Base-by-base conservation (phyloP, 2,329 filamentous ascomycete genomes). In the Coniochaeta sp. region DNA sequence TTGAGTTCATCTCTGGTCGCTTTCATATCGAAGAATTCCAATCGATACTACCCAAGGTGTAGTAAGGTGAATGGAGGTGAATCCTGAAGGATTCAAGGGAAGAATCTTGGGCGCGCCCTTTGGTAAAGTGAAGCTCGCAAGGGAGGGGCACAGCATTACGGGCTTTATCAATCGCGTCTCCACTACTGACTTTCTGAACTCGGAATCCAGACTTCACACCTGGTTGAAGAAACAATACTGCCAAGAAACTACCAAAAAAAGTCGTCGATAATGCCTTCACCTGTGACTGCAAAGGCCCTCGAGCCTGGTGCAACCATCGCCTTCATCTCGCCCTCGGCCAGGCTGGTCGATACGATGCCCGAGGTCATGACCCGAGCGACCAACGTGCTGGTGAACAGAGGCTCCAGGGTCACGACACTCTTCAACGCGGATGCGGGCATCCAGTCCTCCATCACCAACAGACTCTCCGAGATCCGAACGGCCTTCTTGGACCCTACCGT, bases 241-340 rank as follows among this genome's bases (percentile, higher is more conserved):
- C 42, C n/a, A 47, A 24, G 19, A 22, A 24, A 17, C n/a, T 8
- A 24, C 4, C 17, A n/a, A 12, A 7, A n/a, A n/a, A n/a, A n/a
- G n/a, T n/a, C n/a, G n/a, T n/a, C 47, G 4, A 52, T 24, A 12
- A 52, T 52, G 47, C 47, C 47, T 7, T 52, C 24, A 1, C 47
- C 47, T 17, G 6, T 52, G 4, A 28, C 17, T 28, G 47, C 26
- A 26, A 52, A 52, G 14, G 47, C 47, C 12, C 22, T 52, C 24
- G 24, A 52, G 24, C 47, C 47, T 2, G 47, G 47, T 17, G 47
- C 8, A 17, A 77, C 73, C 8, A 74, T 78, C 10, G 75, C 71
- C 1, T 73, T 75, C 60, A 65, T 78, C 55, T 77, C 75, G 1
- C 75, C 75, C 12, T 78, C 75, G 0, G 64, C 65, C 4, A 73